Evolutionary conservation across 805 yeast genomes (phyloP).

Genomic region (Ogataea saltuana): DNA sequence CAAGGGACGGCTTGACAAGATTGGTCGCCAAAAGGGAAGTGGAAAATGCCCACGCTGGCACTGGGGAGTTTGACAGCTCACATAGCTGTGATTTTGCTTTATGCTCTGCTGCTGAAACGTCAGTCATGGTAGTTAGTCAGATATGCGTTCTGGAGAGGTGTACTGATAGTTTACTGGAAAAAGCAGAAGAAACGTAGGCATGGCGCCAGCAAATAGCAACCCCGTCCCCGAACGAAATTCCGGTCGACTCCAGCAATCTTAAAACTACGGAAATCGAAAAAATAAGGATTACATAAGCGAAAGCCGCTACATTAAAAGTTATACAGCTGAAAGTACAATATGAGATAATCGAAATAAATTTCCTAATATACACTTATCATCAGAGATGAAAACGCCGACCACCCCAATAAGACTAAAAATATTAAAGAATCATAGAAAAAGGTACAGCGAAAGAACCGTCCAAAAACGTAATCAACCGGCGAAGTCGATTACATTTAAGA

Average conservation of each 20-base stretch:
- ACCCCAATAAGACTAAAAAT: constrained; percentile 23
- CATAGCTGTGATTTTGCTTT: constrained; percentile 8
- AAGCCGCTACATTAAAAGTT: too few species aligned
- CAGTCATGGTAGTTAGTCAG: too few species aligned
- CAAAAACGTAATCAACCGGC: not conserved
- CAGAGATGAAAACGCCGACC: constrained; percentile 8
- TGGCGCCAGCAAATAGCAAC: not conserved
- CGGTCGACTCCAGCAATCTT: constrained; percentile 6
- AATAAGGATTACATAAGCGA: not conserved
- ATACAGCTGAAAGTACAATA: too few species aligned
- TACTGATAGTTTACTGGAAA: too few species aligned
- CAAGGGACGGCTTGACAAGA: constrained; percentile 24
- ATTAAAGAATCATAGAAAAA: constrained; percentile 19
- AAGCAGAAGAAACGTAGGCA: too few species aligned
- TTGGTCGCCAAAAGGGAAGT: constrained; percentile 35
- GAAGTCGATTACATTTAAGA: constrained; percentile 45
- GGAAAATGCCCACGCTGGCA: constrained; percentile 46
- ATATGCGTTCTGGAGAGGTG: too few species aligned
- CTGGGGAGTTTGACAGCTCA: constrained; percentile 40
- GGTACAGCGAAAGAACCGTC: constrained; percentile 4
- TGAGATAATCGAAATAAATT: constrained; percentile 18
- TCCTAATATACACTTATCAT: constrained; percentile 27
- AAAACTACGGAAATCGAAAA: constrained; percentile 1
- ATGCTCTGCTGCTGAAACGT: constrained; percentile 1
- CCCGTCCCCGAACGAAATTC: not conserved